Percentiles rank a stretch among this genome's conserved stretches.
These are phyloP conservation scores for Cajanus cajan DNA, from an alignment of 306 rosid genomes.

Conservation along the genomic window DNA sequence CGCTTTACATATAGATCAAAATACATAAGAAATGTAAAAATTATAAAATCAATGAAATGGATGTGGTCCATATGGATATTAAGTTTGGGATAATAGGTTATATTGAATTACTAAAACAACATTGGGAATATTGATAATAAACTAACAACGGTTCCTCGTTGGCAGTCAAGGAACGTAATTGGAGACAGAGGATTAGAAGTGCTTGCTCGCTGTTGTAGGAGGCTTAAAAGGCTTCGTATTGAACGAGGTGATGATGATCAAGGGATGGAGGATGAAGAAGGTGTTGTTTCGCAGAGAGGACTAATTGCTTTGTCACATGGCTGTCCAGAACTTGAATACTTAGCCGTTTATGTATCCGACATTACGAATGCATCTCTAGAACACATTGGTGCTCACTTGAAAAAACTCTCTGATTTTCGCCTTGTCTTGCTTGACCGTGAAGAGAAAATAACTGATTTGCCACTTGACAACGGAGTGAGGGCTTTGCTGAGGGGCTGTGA, in stretches of 20 bases:
- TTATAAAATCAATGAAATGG: background rate
- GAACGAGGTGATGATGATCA: conserved; percentile 94
- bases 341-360: conserved; percentile 92
- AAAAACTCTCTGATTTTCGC: conserved; percentile 85
- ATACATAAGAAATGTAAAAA: background rate
- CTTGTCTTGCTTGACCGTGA: conserved; percentile 86
- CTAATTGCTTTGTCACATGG: conserved; percentile 86
- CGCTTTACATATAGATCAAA: background rate
- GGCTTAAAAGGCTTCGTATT: conserved; percentile 77
- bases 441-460: conserved; percentile 71
- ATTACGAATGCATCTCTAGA: conserved; percentile 77
- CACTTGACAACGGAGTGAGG: conserved; percentile 92
- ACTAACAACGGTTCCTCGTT: conserved; percentile 25
- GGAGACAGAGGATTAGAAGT: conserved; percentile 97
- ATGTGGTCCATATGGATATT: background rate
- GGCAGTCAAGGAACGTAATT: conserved; percentile 90
- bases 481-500: conserved; percentile 79
- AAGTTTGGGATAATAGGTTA: background rate
- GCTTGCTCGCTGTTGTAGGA: conserved; percentile 73
- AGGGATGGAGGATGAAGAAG: conserved; percentile 88
- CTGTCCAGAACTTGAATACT: conserved; percentile 78
- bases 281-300: conserved; percentile 92
- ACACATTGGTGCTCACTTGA: conserved; percentile 65
- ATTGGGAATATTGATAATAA: conserved; percentile 14
- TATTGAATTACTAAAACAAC: conserved; percentile 20